These are phyloP conservation scores for Cercospora zeae-maydis DNA, from an alignment of 2,329 filamentous ascomycete species.

Conservation along the genomic window DNA sequence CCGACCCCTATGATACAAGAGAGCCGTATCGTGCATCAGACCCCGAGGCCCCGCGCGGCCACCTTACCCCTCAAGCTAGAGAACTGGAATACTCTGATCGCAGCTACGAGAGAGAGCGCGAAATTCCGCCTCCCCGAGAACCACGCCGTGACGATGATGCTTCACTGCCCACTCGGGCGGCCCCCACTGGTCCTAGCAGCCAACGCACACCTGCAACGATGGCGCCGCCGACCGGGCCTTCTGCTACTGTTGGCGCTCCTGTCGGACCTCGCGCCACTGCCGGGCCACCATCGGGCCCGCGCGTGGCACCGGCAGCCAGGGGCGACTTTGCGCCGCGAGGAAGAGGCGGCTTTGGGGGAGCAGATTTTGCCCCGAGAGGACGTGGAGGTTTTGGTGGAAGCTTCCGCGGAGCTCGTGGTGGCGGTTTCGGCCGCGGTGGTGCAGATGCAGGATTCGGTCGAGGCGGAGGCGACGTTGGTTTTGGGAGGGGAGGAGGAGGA, in stretches of 20 bases:
- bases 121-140: slow-evolving; percentile 31
- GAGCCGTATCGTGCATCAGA: slow-evolving; percentile 32
- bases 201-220: slow-evolving; percentile 22
- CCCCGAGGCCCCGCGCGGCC: slow-evolving; percentile 25
- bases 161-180: slow-evolving; percentile 24
- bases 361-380: slow-evolving; percentile 28
- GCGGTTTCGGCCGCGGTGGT: slow-evolving; percentile 18
- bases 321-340: slow-evolving; percentile 37
- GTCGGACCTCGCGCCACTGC: slow-evolving; percentile 32
- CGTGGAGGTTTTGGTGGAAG: slow-evolving; percentile 34
- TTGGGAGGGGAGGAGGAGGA: slow-evolving; percentile 7
- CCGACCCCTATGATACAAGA: slow-evolving; percentile 29
- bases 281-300: slow-evolving; percentile 32
- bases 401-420: slow-evolving; percentile 34
- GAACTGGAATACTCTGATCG: slow-evolving; percentile 29
- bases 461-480: slow-evolving; percentile 4
- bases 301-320: slow-evolving; percentile 37
- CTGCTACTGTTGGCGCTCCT: slow-evolving; percentile 31
- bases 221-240: slow-evolving; percentile 34
- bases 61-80: slow-evolving; percentile 36
- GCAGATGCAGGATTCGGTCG: slow-evolving; percentile 14
- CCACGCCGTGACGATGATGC: slow-evolving; percentile 29
- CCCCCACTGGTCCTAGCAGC: slow-evolving; percentile 31
- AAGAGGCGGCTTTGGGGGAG: slow-evolving; percentile 40
- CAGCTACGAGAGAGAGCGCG: slow-evolving; percentile 22